A percentile compares a stretch with the other conserved stretches of the same genome.
Evolutionary conservation across 2,329 filamentous ascomycete species (phyloP).

Genomic region (Fusarium nurragi): DNA sequence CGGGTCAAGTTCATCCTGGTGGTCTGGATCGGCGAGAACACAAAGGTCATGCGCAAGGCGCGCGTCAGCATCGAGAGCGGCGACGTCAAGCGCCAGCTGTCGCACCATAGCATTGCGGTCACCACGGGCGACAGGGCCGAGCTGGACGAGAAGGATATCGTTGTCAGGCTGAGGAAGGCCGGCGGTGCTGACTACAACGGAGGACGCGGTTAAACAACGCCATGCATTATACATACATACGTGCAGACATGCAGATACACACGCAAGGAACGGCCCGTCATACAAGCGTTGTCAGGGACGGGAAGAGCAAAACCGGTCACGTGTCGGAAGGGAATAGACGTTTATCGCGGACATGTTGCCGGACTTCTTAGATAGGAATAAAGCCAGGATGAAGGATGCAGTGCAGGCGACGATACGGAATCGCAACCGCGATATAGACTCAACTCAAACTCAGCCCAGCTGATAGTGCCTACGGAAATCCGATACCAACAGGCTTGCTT

Average conservation of each 20-base stretch:
- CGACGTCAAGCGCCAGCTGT: conserved; percentile 69
- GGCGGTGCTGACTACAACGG: conserved; percentile 78
- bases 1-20: conserved; percentile 74
- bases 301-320: conserved; percentile 12
- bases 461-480: neutral
- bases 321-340: conserved; percentile 1
- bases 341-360: conserved; percentile 14
- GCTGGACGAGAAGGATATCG: conserved; percentile 69
- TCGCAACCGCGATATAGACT: neutral
- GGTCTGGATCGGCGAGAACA: conserved; percentile 73
- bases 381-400: neutral
- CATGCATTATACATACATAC: neutral
- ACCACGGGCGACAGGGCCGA: conserved; percentile 69
- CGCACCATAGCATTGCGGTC: conserved; percentile 72
- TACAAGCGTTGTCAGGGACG: conserved; percentile 2
- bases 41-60: conserved; percentile 75
- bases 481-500: neutral
- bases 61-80: conserved; percentile 74
- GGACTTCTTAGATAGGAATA: conserved; percentile 32
- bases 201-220: conserved; percentile 60
- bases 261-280: conserved; percentile 16
- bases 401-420: neutral
- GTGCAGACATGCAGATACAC: neutral
- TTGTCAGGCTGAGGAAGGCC: conserved; percentile 68
- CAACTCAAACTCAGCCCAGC: conserved; percentile 2